phyloP scores from a whole-genome alignment of 2,329 filamentous ascomycete species.

The Fusarium pseudoanthophilum region DNA sequence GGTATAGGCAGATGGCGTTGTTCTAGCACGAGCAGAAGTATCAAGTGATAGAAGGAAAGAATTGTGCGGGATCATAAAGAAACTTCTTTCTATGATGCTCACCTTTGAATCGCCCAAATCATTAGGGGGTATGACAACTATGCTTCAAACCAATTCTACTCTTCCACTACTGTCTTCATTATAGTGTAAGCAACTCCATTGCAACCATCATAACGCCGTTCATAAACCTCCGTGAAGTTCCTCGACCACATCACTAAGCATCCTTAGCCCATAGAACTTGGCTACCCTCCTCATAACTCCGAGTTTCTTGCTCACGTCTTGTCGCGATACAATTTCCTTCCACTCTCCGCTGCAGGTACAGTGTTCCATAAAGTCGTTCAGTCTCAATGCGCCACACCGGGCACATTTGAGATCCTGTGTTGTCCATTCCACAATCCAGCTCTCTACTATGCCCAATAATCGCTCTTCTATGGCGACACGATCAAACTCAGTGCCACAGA shows the following conservation, averaged over 20 bases:
- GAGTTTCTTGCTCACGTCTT: conserved; percentile 72
- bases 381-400: conserved; percentile 75
- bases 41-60: not conserved
- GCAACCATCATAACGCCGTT: conserved; percentile 25
- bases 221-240: conserved; percentile 65
- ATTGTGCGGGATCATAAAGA: not conserved
- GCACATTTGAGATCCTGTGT: conserved; percentile 89
- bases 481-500: conserved; percentile 80
- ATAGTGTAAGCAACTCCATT: conserved; percentile 1
- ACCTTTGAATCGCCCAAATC: not conserved
- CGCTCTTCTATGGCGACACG: conserved; percentile 85
- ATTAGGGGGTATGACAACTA: not conserved
- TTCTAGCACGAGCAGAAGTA: not conserved
- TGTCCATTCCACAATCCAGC: conserved; percentile 80
- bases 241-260: conserved; percentile 80
- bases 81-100: not conserved
- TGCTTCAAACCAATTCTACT: not conserved
- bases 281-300: conserved; percentile 80
- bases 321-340: conserved; percentile 75
- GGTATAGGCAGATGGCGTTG: not conserved
- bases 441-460: conserved; percentile 80
- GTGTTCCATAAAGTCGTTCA: conserved; percentile 97
- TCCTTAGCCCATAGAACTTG: conserved; percentile 80
- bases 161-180: not conserved
- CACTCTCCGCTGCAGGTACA: conserved; percentile 92